Conservation (phyloP, 306 rosid species). For the Cicer chorassanicum region DNA sequence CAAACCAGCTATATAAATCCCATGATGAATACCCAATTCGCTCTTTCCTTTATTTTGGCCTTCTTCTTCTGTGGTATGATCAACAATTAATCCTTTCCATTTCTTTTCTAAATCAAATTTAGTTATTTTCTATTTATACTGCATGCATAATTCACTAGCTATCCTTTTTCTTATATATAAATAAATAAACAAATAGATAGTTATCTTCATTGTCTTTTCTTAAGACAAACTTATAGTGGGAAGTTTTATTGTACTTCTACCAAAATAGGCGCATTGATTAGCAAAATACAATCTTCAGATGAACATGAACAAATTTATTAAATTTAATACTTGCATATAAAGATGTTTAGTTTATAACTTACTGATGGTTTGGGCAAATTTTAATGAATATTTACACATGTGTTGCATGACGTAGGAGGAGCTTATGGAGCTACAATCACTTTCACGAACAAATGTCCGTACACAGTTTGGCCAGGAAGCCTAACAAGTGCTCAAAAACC, state of each 20-base stretch:
- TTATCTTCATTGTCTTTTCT: too few relatives aligned
- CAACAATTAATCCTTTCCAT: background rate
- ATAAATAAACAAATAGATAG: too few relatives aligned
- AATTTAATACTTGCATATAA: too few relatives aligned
- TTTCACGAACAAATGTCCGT: slow-evolving; percentile 55
- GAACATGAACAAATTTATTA: too few relatives aligned
- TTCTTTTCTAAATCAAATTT: background rate
- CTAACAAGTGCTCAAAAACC: slow-evolving; percentile 20
- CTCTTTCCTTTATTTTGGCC: slow-evolving; percentile 41
- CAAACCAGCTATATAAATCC: background rate
- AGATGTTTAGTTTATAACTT: too few relatives aligned
- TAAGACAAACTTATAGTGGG: too few relatives aligned
- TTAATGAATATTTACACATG: background rate
- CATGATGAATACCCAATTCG: slow-evolving; percentile 42
- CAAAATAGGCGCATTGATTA: too few relatives aligned
- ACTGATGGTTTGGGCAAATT: too few relatives aligned
- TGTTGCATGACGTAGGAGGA: slow-evolving; percentile 6
- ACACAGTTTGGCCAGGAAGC: slow-evolving; percentile 65
- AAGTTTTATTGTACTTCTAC: too few relatives aligned
- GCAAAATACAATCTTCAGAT: too few relatives aligned
- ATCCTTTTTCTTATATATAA: background rate
- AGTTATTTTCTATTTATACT: background rate
- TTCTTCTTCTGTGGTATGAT: slow-evolving; percentile 53
- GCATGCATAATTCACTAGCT: too few relatives aligned
- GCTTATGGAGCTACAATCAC: slow-evolving; percentile 35